Evolutionary conservation across 768 basidiomycete genomes (phyloP).

Genomic region (Kwoniella shandongensis): DNA sequence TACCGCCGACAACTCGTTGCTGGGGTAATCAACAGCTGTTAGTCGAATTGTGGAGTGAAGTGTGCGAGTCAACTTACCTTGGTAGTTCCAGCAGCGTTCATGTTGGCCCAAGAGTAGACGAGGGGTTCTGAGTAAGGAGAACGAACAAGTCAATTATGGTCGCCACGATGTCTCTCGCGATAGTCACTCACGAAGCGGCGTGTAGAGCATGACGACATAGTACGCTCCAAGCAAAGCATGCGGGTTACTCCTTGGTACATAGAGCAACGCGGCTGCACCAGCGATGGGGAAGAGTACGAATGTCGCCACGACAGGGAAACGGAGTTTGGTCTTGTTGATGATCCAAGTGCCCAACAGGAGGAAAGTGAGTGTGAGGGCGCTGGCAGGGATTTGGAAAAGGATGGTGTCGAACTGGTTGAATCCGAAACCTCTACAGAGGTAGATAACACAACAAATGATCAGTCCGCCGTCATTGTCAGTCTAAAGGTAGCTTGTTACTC

Average conservation of each 20-base stretch:
- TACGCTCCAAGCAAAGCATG: slow-evolving; percentile 24
- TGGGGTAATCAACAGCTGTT: slow-evolving; percentile 38
- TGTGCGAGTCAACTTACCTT: slow-evolving; percentile 4
- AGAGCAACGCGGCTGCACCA: slow-evolving; percentile 30
- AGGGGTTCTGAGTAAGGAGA: slow-evolving; percentile 19
- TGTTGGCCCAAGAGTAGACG: slow-evolving; percentile 39
- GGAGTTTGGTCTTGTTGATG: slow-evolving; percentile 26
- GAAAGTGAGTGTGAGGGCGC: slow-evolving; percentile 15
- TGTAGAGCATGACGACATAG: slow-evolving; percentile 28
- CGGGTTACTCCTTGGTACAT: slow-evolving; percentile 26
- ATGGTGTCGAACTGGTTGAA: slow-evolving; percentile 27
- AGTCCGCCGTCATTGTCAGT: no score
- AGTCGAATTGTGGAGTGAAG: slow-evolving; percentile 18
- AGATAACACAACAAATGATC: no score
- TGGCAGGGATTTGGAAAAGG: slow-evolving; percentile 34
- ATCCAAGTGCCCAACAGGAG: slow-evolving; percentile 22
- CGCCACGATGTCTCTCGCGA: background rate
- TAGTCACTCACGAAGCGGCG: slow-evolving; percentile 23
- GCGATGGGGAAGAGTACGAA: slow-evolving; percentile 35
- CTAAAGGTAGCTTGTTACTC: background rate
- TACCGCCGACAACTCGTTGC: slow-evolving; percentile 23
- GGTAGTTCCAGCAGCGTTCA: slow-evolving; percentile 40
- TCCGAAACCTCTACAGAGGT: slow-evolving; percentile 16
- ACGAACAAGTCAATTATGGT: background rate
- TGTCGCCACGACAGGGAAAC: slow-evolving; percentile 31